Conservation (phyloP, 805 yeast species). For the Clavispora carvajalis region DNA sequence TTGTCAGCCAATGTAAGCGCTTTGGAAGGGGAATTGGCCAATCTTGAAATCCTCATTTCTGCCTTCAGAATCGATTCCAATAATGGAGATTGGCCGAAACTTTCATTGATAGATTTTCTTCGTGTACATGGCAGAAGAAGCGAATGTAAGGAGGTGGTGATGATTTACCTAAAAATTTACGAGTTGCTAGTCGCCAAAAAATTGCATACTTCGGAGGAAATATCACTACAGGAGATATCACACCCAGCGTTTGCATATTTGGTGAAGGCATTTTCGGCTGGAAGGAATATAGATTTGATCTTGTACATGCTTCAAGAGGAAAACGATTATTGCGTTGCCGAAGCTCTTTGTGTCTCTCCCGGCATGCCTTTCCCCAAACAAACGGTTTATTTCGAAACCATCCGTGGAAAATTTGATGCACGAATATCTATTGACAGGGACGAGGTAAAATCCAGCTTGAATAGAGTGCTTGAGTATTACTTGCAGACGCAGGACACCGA, state of each 20-base stretch:
- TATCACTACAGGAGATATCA: too few species aligned
- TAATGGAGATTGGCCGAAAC: slow-evolving; percentile 31
- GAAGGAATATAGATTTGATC: neutral
- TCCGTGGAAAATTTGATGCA: neutral
- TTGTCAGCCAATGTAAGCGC: slow-evolving; percentile 6
- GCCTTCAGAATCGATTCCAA: slow-evolving; percentile 23
- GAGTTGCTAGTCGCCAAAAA: slow-evolving; percentile 23
- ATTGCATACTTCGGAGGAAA: neutral
- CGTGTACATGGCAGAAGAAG: slow-evolving; percentile 19
- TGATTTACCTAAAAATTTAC: slow-evolving; percentile 27
- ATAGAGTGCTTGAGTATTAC: slow-evolving; percentile 16
- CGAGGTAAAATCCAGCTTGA: slow-evolving; percentile 9
- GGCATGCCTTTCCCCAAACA: slow-evolving; percentile 18
- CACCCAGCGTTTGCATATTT: neutral
- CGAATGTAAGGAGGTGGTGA: slow-evolving; percentile 24
- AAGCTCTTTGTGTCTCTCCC: slow-evolving; percentile 21
- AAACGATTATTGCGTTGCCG: slow-evolving; percentile 32
- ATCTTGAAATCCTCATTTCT: slow-evolving; percentile 21
- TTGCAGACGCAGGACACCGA: slow-evolving; percentile 6
- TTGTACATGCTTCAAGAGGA: slow-evolving; percentile 12
- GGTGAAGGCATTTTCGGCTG: neutral
- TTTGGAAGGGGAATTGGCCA: slow-evolving; percentile 13
- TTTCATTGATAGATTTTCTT: slow-evolving; percentile 34
- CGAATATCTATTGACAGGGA: neutral
- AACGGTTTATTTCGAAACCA: slow-evolving; percentile 12